Percentiles rank a stretch among this genome's conserved stretches.
phyloP scores from a whole-genome alignment of 441 rosid species.

The Croton setiger region DNA sequence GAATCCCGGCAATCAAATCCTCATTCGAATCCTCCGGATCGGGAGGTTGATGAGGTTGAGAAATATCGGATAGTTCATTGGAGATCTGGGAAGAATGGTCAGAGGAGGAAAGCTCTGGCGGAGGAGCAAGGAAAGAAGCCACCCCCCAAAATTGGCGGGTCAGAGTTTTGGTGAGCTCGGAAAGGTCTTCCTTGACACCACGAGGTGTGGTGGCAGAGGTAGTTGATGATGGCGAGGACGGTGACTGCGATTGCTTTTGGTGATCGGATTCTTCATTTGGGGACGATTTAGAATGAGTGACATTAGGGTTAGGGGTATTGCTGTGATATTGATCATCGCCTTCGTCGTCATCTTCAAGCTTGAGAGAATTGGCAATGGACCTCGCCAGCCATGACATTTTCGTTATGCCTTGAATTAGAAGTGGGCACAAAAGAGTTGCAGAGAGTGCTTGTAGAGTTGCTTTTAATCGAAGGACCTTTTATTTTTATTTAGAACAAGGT shows the following conservation, averaged over 20 bases:
- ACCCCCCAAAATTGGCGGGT: constrained; percentile 93
- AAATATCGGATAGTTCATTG: constrained; percentile 17
- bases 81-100: constrained; percentile 19
- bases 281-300: constrained; percentile 10
- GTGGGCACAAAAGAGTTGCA: neutral
- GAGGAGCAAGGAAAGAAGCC: constrained; percentile 92
- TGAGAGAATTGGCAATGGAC: constrained; percentile 84
- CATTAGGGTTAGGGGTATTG: constrained; percentile 4
- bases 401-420: constrained; percentile 15
- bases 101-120: constrained; percentile 34
- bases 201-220: constrained; percentile 47
- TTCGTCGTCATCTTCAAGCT: constrained; percentile 59
- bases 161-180: constrained; percentile 79
- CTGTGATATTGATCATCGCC: neutral
- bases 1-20: constrained; percentile 60
- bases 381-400: constrained; percentile 87
- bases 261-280: constrained; percentile 16
- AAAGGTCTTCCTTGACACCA: constrained; percentile 85
- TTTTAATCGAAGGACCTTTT: neutral
- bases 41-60: constrained; percentile 21
- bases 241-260: constrained; percentile 17
- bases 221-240: constrained; percentile 30
- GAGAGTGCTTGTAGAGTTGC: neutral
- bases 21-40: constrained; percentile 36
- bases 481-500: no score